Evolutionary conservation across 495 filamentous ascomycete genomes (phyloP).

Genomic region (Thermochaetoides thermophila): DNA sequence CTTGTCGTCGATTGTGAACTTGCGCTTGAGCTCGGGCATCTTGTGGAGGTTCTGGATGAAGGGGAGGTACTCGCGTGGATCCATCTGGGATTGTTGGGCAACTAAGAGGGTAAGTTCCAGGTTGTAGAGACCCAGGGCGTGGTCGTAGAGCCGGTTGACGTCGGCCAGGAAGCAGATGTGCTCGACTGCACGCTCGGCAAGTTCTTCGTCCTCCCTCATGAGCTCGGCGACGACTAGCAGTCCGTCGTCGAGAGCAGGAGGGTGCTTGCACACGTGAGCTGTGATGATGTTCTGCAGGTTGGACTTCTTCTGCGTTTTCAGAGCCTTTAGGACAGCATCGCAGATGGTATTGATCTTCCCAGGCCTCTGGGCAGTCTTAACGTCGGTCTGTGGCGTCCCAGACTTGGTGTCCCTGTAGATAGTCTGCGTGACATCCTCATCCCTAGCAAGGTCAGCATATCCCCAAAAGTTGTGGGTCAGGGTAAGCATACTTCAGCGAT

Average conservation of each 20-base stretch:
- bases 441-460: slow-evolving; percentile 31
- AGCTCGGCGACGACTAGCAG: slow-evolving; percentile 62
- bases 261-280: slow-evolving; percentile 81
- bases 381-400: slow-evolving; percentile 9
- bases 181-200: slow-evolving; percentile 74
- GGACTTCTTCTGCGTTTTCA: slow-evolving; percentile 46
- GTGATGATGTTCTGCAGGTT: slow-evolving; percentile 89
- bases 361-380: slow-evolving; percentile 12
- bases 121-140: slow-evolving; percentile 79
- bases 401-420: slow-evolving; percentile 77
- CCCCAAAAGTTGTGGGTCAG: background rate
- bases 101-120: slow-evolving; percentile 79
- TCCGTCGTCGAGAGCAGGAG: slow-evolving; percentile 79
- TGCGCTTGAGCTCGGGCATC: slow-evolving; percentile 48
- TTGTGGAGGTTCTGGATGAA: slow-evolving; percentile 78
- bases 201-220: slow-evolving; percentile 47
- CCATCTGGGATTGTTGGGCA: slow-evolving; percentile 90
- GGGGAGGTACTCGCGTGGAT: slow-evolving; percentile 89
- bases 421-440: slow-evolving; percentile 87
- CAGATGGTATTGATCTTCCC: slow-evolving; percentile 78
- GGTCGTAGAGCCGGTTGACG: slow-evolving; percentile 82
- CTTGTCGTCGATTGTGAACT: slow-evolving; percentile 79
- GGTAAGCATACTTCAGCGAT: slow-evolving; percentile 53
- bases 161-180: slow-evolving; percentile 96
- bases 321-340: slow-evolving; percentile 59